Evolutionary conservation across 306 rosid genomes (phyloP), one percentile per base, ranked within the genome.

Genomic region (Pueraria montana): DNA sequence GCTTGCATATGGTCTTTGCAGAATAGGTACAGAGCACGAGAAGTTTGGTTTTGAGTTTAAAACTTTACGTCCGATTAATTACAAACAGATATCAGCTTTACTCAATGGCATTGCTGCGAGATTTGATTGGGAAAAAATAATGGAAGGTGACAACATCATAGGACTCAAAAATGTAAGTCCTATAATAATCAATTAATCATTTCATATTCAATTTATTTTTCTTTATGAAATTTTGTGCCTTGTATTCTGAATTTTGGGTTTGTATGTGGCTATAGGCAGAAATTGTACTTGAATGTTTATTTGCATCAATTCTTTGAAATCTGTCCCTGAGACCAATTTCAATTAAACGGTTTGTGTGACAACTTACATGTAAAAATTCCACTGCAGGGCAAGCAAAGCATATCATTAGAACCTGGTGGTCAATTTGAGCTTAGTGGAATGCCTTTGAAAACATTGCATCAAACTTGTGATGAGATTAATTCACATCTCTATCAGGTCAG

Each of bases 1-100:
- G 0, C 23, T 55, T 56, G 64, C 64, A 59, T 32, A 66, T 75
- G 48, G 16, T 77, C 27, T 26, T 59, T 72, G 74, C 94, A 94
- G 93, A 89, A 94, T 94, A 76, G 98, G 98, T 62, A 92, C 98
- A 61, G 97, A 92, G 48, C 98, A 94, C 48, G 97, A 94, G 92
- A 94, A 92, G 86, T 94, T 94, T 85, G 97, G 95, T 68, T 92
- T 89, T 83, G 92, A 94, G 78, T 55, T 82, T 77, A 89, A 83
- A 71, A 84, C 89, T 46, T 73, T 88, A 67, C 87, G 80, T 45
- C 97, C 97, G 4, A 85, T 94, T 69, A 89, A 68, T 27, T 90
- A 90, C 68, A 88, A 87, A 43, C 93, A 92, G 83, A 81, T 94
- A 85, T 82, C 90, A 61, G 83, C 79, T 72, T 77, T 94, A 82